Evolutionary conservation across 2,329 filamentous ascomycete genomes (phyloP).

Genomic region (Coleophoma cylindrospora): DNA sequence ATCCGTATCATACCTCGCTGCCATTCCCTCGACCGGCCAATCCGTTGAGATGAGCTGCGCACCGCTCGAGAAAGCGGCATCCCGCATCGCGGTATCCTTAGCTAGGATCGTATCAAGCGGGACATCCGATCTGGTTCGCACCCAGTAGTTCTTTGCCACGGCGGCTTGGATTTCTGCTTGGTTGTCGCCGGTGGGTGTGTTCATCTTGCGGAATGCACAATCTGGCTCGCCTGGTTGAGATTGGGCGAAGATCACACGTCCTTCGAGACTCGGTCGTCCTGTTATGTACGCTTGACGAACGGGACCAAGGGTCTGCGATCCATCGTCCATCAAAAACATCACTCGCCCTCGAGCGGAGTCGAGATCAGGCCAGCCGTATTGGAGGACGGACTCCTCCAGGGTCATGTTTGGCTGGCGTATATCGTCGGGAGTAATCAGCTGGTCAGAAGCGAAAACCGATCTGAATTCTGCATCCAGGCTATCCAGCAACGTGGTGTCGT

Average conservation of each 20-base stretch:
- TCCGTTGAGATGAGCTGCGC: constrained; percentile 46
- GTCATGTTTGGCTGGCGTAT: constrained; percentile 34
- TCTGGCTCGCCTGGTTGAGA: constrained; percentile 37
- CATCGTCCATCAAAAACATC: constrained; percentile 47
- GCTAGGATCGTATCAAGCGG: constrained; percentile 37
- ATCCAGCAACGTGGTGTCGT: constrained; percentile 31
- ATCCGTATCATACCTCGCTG: constrained; percentile 39
- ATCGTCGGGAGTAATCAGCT: constrained; percentile 43
- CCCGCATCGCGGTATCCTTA: constrained; percentile 30
- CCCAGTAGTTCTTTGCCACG: constrained; percentile 19
- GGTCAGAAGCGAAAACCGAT: constrained; percentile 31
- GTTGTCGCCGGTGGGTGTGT: constrained; percentile 36
- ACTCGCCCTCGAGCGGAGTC: constrained; percentile 37
- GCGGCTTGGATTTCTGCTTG: constrained; percentile 9
- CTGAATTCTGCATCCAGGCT: constrained; percentile 42
- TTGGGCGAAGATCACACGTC: constrained; percentile 39
- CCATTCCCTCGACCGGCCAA: constrained; percentile 41
- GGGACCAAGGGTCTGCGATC: constrained; percentile 27
- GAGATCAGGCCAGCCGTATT: constrained; percentile 42
- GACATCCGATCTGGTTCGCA: constrained; percentile 42
- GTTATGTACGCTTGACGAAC: constrained; percentile 38
- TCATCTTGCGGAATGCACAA: constrained; percentile 43
- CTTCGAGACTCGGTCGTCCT: neutral
- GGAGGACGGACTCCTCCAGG: constrained; percentile 40
- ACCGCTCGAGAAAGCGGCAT: constrained; percentile 37